Evolutionary conservation across 2,329 filamentous ascomycete species (phyloP).

Genomic region (Diaporthe sp.): DNA sequence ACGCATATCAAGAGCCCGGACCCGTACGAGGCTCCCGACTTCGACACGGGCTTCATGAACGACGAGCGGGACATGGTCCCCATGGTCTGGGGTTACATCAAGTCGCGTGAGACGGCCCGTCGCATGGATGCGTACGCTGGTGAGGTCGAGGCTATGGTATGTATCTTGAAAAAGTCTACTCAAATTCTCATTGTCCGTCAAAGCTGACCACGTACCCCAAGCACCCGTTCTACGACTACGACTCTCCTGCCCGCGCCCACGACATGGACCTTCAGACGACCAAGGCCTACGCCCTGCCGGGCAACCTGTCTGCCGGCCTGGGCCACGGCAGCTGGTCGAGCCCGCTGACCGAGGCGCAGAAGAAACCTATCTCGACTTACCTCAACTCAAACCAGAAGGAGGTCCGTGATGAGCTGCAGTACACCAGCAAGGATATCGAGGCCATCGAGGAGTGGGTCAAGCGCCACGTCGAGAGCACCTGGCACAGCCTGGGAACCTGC

Average conservation of each 20-base stretch:
- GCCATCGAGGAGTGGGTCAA: conserved; percentile 70
- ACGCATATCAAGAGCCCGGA: conserved; percentile 78
- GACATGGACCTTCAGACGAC: conserved; percentile 82
- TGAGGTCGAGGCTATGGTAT: conserved; percentile 69
- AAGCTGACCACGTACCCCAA: conserved; percentile 47
- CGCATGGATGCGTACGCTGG: conserved; percentile 83
- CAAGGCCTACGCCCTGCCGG: conserved; percentile 78
- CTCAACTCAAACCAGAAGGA: conserved; percentile 74
- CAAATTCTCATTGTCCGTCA: no score
- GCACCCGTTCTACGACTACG: conserved; percentile 78
- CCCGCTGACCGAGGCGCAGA: conserved; percentile 65
- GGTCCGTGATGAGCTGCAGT: conserved; percentile 72
- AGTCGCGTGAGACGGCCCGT: conserved; percentile 81
- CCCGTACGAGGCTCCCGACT: conserved; percentile 80
- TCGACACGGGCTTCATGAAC: conserved; percentile 87
- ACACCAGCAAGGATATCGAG: conserved; percentile 69
- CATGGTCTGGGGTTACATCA: conserved; percentile 88
- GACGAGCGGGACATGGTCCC: conserved; percentile 86
- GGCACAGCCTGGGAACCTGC: conserved; percentile 76
- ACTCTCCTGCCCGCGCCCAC: conserved; percentile 74
- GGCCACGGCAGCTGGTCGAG: conserved; percentile 79
- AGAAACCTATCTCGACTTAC: conserved; percentile 53
- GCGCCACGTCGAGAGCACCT: conserved; percentile 80
- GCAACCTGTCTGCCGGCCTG: conserved; percentile 77
- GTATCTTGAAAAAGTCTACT: no score